Percentiles rank a stretch among this genome's conserved stretches.
Conservation (phyloP, 2,329 filamentous ascomycete species). For the Chaetomiaceae sp. region DNA sequence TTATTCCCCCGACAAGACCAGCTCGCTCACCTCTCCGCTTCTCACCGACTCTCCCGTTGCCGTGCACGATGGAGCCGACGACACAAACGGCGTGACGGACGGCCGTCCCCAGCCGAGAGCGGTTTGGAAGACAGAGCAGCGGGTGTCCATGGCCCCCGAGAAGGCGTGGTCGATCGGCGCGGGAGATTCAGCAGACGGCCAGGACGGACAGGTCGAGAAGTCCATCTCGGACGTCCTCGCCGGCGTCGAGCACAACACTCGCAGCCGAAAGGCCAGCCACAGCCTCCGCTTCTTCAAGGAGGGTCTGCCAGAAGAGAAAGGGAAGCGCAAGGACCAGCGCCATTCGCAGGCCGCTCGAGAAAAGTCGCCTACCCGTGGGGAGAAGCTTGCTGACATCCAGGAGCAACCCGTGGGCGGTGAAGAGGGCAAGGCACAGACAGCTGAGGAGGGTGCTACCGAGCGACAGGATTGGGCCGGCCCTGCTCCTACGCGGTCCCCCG, state of each 20-base stretch:
- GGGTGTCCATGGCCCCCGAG: conserved; percentile 44
- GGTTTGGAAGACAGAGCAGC: conserved; percentile 39
- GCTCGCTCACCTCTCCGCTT: conserved; percentile 9
- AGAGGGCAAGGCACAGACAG: not conserved
- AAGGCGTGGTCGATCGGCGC: conserved; percentile 62
- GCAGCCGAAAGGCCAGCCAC: conserved; percentile 64
- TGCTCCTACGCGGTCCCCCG: conserved; percentile 17
- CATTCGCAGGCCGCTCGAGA: conserved; percentile 34
- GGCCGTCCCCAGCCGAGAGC: conserved; percentile 32
- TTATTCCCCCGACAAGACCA: conserved; percentile 9
- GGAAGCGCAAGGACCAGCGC: conserved; percentile 48
- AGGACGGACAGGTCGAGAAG: conserved; percentile 58
- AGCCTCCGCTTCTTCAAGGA: conserved; percentile 65
- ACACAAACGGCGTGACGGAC: conserved; percentile 24
- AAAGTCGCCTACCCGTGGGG: conserved; percentile 37
- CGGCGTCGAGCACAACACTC: conserved; percentile 57
- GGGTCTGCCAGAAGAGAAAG: conserved; percentile 56
- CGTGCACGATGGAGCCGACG: conserved; percentile 9
- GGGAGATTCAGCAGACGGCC: conserved; percentile 42
- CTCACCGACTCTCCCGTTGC: conserved; percentile 16
- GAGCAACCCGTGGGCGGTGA: conserved; percentile 20
- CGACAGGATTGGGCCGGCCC: conserved; percentile 7
- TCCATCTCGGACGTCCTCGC: conserved; percentile 60
- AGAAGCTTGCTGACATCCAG: conserved; percentile 26
- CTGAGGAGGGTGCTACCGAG: conserved; percentile 6